These are phyloP conservation scores for Colletotrichum gloeosporioides DNA, from an alignment of 2,329 filamentous ascomycete species.

Conservation along the genomic window DNA sequence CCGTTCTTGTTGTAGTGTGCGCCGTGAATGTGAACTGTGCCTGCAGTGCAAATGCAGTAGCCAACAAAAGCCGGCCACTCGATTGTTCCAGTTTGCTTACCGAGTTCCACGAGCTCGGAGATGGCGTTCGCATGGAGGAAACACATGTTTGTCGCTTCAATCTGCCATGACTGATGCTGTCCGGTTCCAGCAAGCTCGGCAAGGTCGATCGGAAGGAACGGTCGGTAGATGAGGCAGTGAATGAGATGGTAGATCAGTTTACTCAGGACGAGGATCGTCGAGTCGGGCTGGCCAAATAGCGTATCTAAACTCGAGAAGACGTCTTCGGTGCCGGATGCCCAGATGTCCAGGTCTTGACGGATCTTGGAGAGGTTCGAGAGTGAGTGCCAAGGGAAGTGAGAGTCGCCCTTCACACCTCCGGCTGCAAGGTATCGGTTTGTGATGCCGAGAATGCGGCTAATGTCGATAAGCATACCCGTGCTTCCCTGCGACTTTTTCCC, in stretches of 20 bases:
- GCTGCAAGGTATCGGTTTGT: slow-evolving; percentile 86
- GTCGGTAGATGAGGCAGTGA: slow-evolving; percentile 85
- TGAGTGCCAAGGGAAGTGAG: slow-evolving; percentile 90
- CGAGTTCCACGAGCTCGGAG: slow-evolving; percentile 80
- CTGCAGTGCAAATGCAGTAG: slow-evolving; percentile 86
- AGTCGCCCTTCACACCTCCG: slow-evolving; percentile 86
- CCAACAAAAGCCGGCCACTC: slow-evolving; percentile 89
- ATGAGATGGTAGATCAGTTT: slow-evolving; percentile 88
- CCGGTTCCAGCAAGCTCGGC: slow-evolving; percentile 79
- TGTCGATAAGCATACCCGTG: slow-evolving; percentile 83
- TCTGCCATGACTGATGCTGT: slow-evolving; percentile 92
- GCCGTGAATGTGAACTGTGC: slow-evolving; percentile 87
- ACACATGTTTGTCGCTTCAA: slow-evolving; percentile 87
- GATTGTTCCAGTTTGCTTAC: slow-evolving; percentile 73
- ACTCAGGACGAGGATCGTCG: slow-evolving; percentile 79
- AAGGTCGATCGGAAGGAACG: slow-evolving; percentile 85
- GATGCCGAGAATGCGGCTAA: slow-evolving; percentile 80
- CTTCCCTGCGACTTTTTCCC: slow-evolving; percentile 77
- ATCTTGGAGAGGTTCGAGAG: slow-evolving; percentile 87
- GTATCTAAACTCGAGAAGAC: slow-evolving; percentile 78
- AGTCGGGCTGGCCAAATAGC: slow-evolving; percentile 79
- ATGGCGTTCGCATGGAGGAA: slow-evolving; percentile 88
- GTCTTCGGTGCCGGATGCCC: slow-evolving; percentile 82
- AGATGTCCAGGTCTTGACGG: slow-evolving; percentile 81
- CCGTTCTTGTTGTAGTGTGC: slow-evolving; percentile 72